phyloP scores from a whole-genome alignment of 768 basidiomycete species.

The Boletus coccyginus region DNA sequence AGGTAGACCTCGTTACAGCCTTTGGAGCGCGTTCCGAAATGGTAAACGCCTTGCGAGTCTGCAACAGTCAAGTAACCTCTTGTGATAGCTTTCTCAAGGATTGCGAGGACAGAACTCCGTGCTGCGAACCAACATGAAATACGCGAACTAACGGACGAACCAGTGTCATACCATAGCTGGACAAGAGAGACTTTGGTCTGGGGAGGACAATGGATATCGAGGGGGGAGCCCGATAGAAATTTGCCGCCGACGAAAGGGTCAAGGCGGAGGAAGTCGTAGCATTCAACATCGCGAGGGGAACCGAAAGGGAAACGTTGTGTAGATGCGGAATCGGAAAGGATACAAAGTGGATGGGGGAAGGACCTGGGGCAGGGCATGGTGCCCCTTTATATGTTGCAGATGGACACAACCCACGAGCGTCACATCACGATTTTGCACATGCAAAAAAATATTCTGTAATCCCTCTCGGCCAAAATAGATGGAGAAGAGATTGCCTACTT shows the following conservation, averaged over 20 bases:
- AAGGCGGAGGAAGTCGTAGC: conserved; percentile 30
- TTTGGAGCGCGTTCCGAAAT: conserved; percentile 57
- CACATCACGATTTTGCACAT: conserved; percentile 20
- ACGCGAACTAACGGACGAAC: background rate
- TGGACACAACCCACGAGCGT: conserved; percentile 23
- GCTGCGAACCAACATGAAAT: conserved; percentile 36
- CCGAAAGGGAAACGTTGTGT: background rate
- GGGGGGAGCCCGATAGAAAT: conserved; percentile 33
- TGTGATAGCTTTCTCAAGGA: conserved; percentile 56
- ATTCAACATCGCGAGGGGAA: conserved; percentile 26
- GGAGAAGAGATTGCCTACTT: conserved; percentile 32
- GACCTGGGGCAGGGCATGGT: conserved; percentile 2
- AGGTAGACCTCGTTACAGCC: conserved; percentile 62
- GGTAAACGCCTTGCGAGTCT: conserved; percentile 57
- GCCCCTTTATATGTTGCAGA: conserved; percentile 32
- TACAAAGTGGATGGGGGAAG: conserved; percentile 15
- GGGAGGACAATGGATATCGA: conserved; percentile 31
- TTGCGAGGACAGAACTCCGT: conserved; percentile 56
- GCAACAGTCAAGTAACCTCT: conserved; percentile 59
- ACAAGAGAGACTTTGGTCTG: conserved; percentile 28
- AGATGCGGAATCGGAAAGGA: background rate
- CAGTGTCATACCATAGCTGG: conserved; percentile 24
- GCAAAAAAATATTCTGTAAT: conserved; percentile 28
- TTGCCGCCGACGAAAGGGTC: conserved; percentile 30
- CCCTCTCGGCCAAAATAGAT: conserved; percentile 31